Evolutionary conservation across 306 rosid species (phyloP).

Genomic region (Pyrus communis): DNA sequence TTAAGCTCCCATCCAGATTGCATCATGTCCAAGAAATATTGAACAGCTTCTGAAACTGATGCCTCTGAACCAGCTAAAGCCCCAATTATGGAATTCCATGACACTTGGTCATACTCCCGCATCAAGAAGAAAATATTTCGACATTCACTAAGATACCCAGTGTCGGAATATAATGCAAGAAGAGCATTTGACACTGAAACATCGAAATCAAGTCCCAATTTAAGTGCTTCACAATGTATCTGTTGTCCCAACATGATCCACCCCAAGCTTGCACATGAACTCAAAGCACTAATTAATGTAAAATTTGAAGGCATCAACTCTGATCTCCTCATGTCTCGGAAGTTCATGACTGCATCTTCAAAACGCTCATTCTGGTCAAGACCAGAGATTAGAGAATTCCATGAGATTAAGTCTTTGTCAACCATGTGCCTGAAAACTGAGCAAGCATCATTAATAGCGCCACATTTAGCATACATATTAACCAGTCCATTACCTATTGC

Average conservation of each 20-base stretch:
- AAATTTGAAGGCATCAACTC: slow-evolving; percentile 68
- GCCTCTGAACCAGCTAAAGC: slow-evolving; percentile 57
- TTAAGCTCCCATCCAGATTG: slow-evolving; percentile 61
- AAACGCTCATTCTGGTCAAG: slow-evolving; percentile 67
- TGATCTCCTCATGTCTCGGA: slow-evolving; percentile 53
- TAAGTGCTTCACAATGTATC: slow-evolving; percentile 61
- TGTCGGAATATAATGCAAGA: slow-evolving; percentile 66
- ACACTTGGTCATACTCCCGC: slow-evolving; percentile 71
- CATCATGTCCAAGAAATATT: slow-evolving; percentile 67
- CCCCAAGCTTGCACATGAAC: slow-evolving; percentile 79
- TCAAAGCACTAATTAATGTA: slow-evolving; percentile 76
- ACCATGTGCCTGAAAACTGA: slow-evolving; percentile 53
- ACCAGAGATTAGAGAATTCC: slow-evolving; percentile 85
- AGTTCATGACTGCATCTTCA: slow-evolving; percentile 57
- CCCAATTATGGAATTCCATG: slow-evolving; percentile 83
- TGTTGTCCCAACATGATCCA: slow-evolving; percentile 66
- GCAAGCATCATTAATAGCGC: slow-evolving; percentile 50
- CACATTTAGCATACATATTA: slow-evolving; percentile 75
- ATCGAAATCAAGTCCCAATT: slow-evolving; percentile 80
- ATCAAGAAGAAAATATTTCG: slow-evolving; percentile 59
- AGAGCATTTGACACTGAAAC: slow-evolving; percentile 88
- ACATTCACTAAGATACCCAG: slow-evolving; percentile 46
- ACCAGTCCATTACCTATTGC: slow-evolving; percentile 69
- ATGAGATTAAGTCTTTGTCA: slow-evolving; percentile 57
- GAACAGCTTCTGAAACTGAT: slow-evolving; percentile 43